Evolutionary conservation across 495 filamentous ascomycete genomes (phyloP), one percentile per base, ranked within the genome.

Genomic region (Penicillium coprophilum): DNA sequence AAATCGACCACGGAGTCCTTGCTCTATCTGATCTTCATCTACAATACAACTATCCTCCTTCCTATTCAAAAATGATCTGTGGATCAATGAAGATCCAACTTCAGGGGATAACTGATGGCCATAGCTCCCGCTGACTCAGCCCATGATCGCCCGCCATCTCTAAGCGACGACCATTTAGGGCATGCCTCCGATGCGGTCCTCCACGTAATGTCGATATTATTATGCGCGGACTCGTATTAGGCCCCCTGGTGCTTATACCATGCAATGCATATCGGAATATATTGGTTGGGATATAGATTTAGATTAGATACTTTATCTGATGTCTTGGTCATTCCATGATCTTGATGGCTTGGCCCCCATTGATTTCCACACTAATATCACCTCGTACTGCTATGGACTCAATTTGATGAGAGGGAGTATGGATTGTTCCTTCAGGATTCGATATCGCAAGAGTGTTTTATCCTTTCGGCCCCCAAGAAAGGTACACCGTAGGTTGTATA

Each of bases 81-180:
- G 36, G 61, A 57, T 61, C 59, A 43, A 51, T 38, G 40, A 55
- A 50, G 31, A 50, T 62, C 59, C 57, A 47, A 57, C 7, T 52
- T 43, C 24, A 52, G 50, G 52, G 56, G 54, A 56, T 63, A 65
- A 61, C 59, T 50, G 59, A 60, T 70, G 67, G 67, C 62, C 67
- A 70, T 67, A 70, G 67, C 67, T 70, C 51, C 62, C 12, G n/a
- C 24, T 48, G 30, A 48, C 34, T 51, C 34, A 51, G 31, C 23
- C 31, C 47, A 51, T 57, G 55, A 57, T 57, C 55, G 47, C 36
- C 53, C 39, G 50, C 38, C 24, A 48, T 52, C 55, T 40, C 55
- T 57, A 51, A 50, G 47, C 47, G 55, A 57, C 24, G 47, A 20
- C 46, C 55, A 39, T 62, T 69, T 59, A 46, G 63, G 58, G 20